phyloP scores from a whole-genome alignment of 106 monocot genomes.

The Apostasia shenzhenica region DNA sequence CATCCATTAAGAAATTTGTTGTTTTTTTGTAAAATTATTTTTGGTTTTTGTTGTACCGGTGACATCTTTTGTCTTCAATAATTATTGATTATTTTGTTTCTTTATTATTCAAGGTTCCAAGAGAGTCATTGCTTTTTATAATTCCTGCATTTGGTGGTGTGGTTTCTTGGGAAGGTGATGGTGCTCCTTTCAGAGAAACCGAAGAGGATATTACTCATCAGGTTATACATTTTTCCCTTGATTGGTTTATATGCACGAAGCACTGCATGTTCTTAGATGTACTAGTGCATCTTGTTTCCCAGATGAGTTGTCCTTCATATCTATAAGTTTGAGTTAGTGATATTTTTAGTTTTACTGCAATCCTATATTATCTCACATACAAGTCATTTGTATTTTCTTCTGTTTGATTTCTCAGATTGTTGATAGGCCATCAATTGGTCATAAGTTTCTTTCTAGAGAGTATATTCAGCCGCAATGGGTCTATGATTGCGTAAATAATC shows the following conservation, averaged over 20 bases:
- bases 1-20: no score
- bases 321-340: no score
- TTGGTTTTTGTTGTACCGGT: no score
- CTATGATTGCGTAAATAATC: conserved; percentile 87
- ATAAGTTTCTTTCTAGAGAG: conserved; percentile 89
- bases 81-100: background rate
- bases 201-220: conserved; percentile 86
- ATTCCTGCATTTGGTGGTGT: conserved; percentile 93
- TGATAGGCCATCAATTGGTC: conserved; percentile 87
- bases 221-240: conserved; percentile 25
- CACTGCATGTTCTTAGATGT: no score
- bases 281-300: no score
- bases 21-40: no score
- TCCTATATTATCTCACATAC: no score
- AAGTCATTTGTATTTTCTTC: no score
- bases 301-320: no score
- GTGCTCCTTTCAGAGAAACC: conserved; percentile 64
- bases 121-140: conserved; percentile 79
- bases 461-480: conserved; percentile 98
- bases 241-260: background rate
- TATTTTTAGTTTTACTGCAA: no score
- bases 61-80: background rate
- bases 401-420: conserved; percentile 55
- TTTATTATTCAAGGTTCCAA: conserved; percentile 55
- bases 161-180: conserved; percentile 98